These are phyloP conservation scores for Starmerella sp. DNA, from an alignment of 805 yeast species.

Conservation along the genomic window DNA sequence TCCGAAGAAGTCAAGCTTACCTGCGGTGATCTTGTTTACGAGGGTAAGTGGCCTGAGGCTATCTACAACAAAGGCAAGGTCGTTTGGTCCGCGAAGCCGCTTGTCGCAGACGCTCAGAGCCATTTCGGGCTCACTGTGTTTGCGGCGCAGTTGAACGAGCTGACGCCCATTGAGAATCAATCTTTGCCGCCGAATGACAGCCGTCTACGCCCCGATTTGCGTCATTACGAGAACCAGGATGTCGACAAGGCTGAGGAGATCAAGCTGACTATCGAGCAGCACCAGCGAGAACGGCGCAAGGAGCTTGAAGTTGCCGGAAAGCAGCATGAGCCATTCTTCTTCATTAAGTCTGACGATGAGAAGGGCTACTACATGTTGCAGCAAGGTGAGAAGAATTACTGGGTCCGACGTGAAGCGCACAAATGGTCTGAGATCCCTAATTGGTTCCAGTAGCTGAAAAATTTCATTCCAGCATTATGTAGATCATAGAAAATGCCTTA, in stretches of 20 bases:
- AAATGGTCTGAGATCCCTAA: constrained; percentile 17
- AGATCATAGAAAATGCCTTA: not conserved
- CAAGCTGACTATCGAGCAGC: constrained; percentile 62
- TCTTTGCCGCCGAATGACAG: constrained; percentile 76
- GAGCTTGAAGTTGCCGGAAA: constrained; percentile 37
- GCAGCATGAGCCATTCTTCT: constrained; percentile 50
- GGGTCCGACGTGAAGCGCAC: constrained; percentile 55
- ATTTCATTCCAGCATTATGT: not conserved
- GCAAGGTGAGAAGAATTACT: constrained; percentile 51
- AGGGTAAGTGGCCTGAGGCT: constrained; percentile 76
- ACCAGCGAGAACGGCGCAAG: constrained; percentile 67
- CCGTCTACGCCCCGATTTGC: constrained; percentile 77
- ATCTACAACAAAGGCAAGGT: constrained; percentile 21
- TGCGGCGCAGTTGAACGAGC: constrained; percentile 70
- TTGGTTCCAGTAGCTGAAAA: constrained; percentile 8
- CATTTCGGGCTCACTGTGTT: constrained; percentile 81
- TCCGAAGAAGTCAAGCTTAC: constrained; percentile 47
- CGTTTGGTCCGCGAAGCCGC: constrained; percentile 62
- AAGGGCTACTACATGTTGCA: constrained; percentile 26
- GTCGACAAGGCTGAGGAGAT: constrained; percentile 58
- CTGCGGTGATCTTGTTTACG: constrained; percentile 21
- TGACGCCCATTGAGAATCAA: constrained; percentile 57
- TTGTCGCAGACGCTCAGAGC: constrained; percentile 45
- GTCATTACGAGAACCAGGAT: constrained; percentile 46
- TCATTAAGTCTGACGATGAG: constrained; percentile 37